These are phyloP conservation scores for Yamadazyma buinensis DNA, from an alignment of 1,139 yeast species.

Conservation along the genomic window DNA sequence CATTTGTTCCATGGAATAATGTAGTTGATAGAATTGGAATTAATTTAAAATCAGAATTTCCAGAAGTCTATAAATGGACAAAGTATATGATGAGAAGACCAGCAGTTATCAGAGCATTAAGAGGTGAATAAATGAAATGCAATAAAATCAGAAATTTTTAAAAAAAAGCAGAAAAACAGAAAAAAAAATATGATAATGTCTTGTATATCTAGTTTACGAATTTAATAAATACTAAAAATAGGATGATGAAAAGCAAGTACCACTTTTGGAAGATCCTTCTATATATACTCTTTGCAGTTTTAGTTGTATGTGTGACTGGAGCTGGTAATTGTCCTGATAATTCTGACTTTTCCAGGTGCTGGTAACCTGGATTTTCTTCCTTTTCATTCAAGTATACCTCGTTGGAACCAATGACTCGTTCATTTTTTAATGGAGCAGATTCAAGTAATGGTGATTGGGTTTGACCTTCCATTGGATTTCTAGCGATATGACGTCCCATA, in stretches of 20 bases:
- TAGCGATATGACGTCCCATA: no score
- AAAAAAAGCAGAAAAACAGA: not conserved
- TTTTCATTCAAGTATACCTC: no score
- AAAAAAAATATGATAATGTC: not conserved
- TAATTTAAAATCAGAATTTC: conserved; percentile 80
- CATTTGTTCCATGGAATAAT: conserved; percentile 96
- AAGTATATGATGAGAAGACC: conserved; percentile 88
- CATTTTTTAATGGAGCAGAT: no score
- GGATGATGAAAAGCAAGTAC: no score
- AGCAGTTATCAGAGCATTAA: conserved; percentile 72
- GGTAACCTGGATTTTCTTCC: no score
- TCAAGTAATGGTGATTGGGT: no score
- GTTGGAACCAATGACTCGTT: no score
- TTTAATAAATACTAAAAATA: not conserved
- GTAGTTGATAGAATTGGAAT: conserved; percentile 92
- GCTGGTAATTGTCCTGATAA: not conserved
- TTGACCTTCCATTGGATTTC: no score
- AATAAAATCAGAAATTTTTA: not conserved
- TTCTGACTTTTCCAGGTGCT: no score
- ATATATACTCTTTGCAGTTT: no score
- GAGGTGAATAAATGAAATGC: conserved; percentile 48
- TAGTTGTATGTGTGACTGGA: not conserved
- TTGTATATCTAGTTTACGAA: conserved; percentile 1
- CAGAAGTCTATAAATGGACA: conserved; percentile 96
- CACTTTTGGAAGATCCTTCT: no score